Conservation (phyloP, 73 alveolate species). For the Paramecium pentaurelia region DNA sequence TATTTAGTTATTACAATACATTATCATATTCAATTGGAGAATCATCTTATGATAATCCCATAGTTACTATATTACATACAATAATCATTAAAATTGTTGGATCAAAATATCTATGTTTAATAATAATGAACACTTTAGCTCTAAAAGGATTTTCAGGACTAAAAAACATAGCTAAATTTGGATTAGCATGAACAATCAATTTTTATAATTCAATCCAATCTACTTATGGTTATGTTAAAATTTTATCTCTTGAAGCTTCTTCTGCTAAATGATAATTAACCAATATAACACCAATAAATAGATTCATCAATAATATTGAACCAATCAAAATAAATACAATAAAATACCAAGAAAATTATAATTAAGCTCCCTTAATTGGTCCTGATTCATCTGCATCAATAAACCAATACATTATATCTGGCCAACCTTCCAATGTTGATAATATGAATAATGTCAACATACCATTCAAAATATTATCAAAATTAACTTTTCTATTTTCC, state of each 20-base stretch:
- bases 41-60: slow-evolving; percentile 87
- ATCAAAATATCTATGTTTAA: slow-evolving; percentile 70
- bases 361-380: slow-evolving; percentile 73
- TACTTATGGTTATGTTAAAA: slow-evolving; percentile 60
- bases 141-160: slow-evolving; percentile 60
- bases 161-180: slow-evolving; percentile 68
- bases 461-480: slow-evolving; percentile 87
- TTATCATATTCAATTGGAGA: slow-evolving; percentile 48
- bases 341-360: slow-evolving; percentile 77
- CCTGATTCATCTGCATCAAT: slow-evolving; percentile 75
- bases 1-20: slow-evolving; percentile 61
- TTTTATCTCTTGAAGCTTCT: slow-evolving; percentile 52
- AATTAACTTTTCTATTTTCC: slow-evolving; percentile 70
- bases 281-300: slow-evolving; percentile 94
- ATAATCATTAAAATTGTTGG: slow-evolving; percentile 83
- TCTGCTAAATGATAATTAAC: slow-evolving; percentile 89
- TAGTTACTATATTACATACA: slow-evolving; percentile 84
- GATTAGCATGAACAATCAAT: slow-evolving; percentile 65
- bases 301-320: slow-evolving; percentile 87
- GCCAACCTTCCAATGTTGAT: slow-evolving; percentile 96
- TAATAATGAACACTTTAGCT: slow-evolving; percentile 60
- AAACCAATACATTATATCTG: slow-evolving; percentile 79
- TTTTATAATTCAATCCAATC: slow-evolving; percentile 73
- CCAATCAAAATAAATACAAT: slow-evolving; percentile 87
- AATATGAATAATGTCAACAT: slow-evolving; percentile 88